Conservation (phyloP, 441 rosid species). For the Euphorbia celastroides region DNA sequence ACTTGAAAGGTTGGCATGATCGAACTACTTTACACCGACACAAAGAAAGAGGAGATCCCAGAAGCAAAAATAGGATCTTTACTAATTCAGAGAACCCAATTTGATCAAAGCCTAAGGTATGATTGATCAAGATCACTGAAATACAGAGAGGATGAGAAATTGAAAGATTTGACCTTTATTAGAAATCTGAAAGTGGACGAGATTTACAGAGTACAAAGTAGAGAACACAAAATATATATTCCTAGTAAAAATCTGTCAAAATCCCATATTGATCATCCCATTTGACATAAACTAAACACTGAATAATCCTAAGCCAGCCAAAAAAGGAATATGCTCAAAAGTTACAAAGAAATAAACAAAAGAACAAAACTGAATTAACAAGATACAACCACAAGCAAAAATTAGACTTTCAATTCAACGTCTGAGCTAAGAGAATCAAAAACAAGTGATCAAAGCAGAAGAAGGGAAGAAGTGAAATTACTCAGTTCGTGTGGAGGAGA, state of each 20-base stretch:
- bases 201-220: background rate
- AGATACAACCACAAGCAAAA: background rate
- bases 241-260: background rate
- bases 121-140: background rate
- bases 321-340: background rate
- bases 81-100: background rate
- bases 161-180: background rate
- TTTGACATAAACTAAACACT: background rate
- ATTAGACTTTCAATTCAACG: background rate
- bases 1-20: slow-evolving; percentile 30
- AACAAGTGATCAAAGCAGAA: background rate
- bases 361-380: background rate
- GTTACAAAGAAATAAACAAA: background rate
- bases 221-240: background rate
- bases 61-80: background rate
- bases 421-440: background rate
- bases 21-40: slow-evolving; percentile 18
- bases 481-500: background rate
- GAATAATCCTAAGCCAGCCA: background rate
- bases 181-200: background rate
- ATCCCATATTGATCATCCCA: slow-evolving; percentile 5
- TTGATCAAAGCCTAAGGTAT: background rate
- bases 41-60: background rate
- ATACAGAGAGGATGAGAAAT: background rate
- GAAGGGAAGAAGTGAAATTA: slow-evolving; percentile 5